Evolutionary conservation across 768 basidiomycete species (phyloP).

Genomic region (Lactifluus subvellereus): DNA sequence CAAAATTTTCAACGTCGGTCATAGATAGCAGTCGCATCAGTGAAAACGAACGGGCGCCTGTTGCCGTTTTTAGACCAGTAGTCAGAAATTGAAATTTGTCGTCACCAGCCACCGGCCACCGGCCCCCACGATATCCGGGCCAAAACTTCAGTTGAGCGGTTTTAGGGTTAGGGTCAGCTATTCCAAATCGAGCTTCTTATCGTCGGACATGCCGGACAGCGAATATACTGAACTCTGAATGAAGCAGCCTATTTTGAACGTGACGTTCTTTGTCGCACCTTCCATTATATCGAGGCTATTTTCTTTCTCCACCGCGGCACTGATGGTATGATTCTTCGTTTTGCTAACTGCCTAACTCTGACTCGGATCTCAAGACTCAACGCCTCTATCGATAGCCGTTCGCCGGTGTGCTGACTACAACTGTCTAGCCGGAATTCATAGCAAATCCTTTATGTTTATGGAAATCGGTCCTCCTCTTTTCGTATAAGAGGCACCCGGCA

Average conservation of each 20-base stretch:
- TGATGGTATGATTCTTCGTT: background rate
- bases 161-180: background rate
- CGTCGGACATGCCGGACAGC: background rate
- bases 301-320: no score
- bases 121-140: no score
- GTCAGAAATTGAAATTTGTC: no score
- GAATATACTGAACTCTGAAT: background rate
- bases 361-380: background rate
- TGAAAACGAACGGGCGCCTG: no score
- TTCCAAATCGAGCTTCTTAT: background rate
- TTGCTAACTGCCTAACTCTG: background rate
- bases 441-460: background rate
- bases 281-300: background rate
- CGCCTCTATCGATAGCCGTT: background rate
- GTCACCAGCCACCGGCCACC: no score
- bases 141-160: background rate
- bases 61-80: no score
- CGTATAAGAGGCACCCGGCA: no score
- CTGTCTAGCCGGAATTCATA: background rate
- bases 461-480: background rate
- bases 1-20: no score
- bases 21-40: no score
- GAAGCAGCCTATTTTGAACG: background rate
- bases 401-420: background rate
- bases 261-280: background rate